phyloP scores from a whole-genome alignment of 2,329 filamentous ascomycete species.

The Chrysoporthe puriensis region DNA sequence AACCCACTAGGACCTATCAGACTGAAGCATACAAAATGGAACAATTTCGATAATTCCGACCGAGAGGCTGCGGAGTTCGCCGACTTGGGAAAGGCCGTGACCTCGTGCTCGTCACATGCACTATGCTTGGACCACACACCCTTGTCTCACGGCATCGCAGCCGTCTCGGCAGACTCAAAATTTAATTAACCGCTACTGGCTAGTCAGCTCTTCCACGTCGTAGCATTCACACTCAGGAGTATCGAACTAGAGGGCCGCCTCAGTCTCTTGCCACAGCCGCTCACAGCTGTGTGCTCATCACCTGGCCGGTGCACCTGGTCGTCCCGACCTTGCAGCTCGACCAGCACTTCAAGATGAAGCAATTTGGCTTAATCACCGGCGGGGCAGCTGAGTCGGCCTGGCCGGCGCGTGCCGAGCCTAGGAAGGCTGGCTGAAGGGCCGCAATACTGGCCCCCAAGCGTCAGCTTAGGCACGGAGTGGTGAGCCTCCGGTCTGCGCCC shows the following conservation, averaged over 20 bases:
- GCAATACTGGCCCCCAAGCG: constrained; percentile 9
- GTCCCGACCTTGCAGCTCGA: constrained; percentile 40
- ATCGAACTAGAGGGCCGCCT: constrained; percentile 6
- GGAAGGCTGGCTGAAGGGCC: constrained; percentile 22
- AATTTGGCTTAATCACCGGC: constrained; percentile 44
- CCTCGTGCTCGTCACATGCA: too few relatives aligned
- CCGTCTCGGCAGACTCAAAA: too few relatives aligned
- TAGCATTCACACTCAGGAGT: not conserved
- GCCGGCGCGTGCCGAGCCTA: constrained; percentile 13
- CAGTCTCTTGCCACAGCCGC: constrained; percentile 2
- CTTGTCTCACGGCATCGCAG: too few relatives aligned
- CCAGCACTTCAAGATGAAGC: constrained; percentile 46
- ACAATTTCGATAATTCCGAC: too few relatives aligned
- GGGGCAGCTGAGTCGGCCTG: constrained; percentile 5
- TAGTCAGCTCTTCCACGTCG: constrained; percentile 8
- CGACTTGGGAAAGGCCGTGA: too few relatives aligned
- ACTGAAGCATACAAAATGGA: too few relatives aligned
- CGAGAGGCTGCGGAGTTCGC: too few relatives aligned
- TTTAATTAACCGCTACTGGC: too few relatives aligned
- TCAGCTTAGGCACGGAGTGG: not conserved
- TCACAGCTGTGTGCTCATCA: constrained; percentile 30
- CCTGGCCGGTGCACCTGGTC: constrained; percentile 35
- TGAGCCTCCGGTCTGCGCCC: not conserved
- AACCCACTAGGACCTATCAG: too few relatives aligned
- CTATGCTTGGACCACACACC: too few relatives aligned